Base-by-base conservation (phyloP, 305 asterid genomes). In the Fraxinus paxiana region DNA sequence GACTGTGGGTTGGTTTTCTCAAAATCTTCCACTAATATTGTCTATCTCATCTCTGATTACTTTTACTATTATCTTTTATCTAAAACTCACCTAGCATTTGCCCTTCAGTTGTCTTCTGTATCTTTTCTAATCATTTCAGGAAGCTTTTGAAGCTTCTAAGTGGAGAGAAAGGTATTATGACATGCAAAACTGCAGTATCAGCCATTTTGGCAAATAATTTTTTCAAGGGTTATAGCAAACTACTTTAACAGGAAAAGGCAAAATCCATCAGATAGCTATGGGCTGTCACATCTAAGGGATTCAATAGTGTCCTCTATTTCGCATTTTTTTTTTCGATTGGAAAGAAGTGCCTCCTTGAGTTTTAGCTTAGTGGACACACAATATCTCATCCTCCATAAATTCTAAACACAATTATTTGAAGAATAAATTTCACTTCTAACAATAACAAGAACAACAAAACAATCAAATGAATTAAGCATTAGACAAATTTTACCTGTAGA, bases 401-500 rank as follows among this genome's bases (percentile, higher is more conserved):
- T 61, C 31, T 61, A 61, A 61, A 20, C 70, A 61, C 13, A 22
- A 61, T 61, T 61, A 28, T 61, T 22, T 22, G 31, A 18, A 61
- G 12, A 61, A 22, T 22, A 61, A 18, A 61, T 22, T 22, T 48
- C 70, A 61, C 70, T 61, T 61, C 70, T 61, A 18, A 61, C 4
- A 22, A 61, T 7, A 54, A 10, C 61, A 48, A 48, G 9, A 59
- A 41, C 81, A 41, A 37, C 76, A 33, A 59, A 78, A 78, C 28
- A 69, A 37, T 72, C 73, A 35, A 74, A 37, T 61, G 24, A 46
- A 54, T 75, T 24, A 67, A 54, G 61, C 43, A 77, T 65, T 33
- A 71, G 41, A 56, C 33, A 75, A 76, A 59, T 43, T 77, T 86
- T 86, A 96, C 99, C 97, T 94, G 98, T 79, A 96, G 89, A 89